phyloP scores from a whole-genome alignment of 176 grass and related monocot species.

The Guadua angustifolia region DNA sequence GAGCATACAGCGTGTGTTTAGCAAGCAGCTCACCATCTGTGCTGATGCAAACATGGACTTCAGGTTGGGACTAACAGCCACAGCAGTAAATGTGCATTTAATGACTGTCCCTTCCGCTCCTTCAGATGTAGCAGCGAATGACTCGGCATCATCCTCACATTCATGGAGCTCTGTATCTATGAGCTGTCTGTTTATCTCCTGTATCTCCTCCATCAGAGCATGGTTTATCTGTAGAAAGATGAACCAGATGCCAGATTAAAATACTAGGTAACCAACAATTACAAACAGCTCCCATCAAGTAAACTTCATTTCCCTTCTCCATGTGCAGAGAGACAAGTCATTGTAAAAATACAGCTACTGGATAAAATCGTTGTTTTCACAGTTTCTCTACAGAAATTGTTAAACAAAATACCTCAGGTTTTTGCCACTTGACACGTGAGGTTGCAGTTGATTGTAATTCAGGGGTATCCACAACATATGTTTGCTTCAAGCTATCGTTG shows the following conservation, averaged over 20 bases:
- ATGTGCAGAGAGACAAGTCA: background rate
- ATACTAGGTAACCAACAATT: conserved; percentile 26
- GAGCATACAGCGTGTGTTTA: background rate
- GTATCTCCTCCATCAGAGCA: conserved; percentile 80
- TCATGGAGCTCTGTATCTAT: conserved; percentile 88
- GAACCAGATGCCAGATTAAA: conserved; percentile 24
- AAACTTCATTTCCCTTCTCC: conserved; percentile 1
- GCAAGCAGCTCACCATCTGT: conserved; percentile 69
- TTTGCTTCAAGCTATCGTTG: conserved; percentile 77
- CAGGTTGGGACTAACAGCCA: conserved; percentile 83
- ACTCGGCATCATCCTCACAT: conserved; percentile 71
- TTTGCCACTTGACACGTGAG: conserved; percentile 68
- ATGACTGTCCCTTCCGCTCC: conserved; percentile 75
- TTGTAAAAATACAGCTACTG: background rate
- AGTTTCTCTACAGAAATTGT: conserved; percentile 21
- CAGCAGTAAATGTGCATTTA: conserved; percentile 88
- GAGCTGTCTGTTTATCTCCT: conserved; percentile 83
- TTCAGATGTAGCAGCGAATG: conserved; percentile 61
- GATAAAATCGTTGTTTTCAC: conserved; percentile 10
- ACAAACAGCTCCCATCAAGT: conserved; percentile 5
- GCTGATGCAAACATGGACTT: conserved; percentile 86
- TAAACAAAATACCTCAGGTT: conserved; percentile 67
- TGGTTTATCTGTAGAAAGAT: conserved; percentile 67
- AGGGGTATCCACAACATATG: conserved; percentile 53
- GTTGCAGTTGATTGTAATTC: conserved; percentile 94